Evolutionary conservation across 2,329 filamentous ascomycete species (phyloP).

Genomic region (Microsporum audouinii): DNA sequence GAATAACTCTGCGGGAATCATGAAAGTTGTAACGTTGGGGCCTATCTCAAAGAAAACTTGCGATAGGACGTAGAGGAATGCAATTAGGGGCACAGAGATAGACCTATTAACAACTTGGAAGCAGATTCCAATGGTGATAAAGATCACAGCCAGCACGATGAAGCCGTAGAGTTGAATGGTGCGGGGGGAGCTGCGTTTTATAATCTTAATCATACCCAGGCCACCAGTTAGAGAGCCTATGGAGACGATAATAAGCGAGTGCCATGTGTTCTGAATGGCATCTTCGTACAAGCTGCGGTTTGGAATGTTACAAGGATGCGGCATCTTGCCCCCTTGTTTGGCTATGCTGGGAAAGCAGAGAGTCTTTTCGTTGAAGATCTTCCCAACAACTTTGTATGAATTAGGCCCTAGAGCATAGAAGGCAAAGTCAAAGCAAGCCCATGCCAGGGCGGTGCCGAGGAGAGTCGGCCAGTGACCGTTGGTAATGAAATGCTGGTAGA

Average conservation of each 20-base stretch:
- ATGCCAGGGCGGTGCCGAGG: conserved; percentile 13
- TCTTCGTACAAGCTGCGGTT: conserved; percentile 10
- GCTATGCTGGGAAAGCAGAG: not conserved
- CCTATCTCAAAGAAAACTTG: conserved; percentile 1
- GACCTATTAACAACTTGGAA: not conserved
- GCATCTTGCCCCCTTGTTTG: not conserved
- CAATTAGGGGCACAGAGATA: conserved; percentile 1
- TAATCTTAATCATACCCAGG: conserved; percentile 13
- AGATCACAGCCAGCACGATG: not conserved
- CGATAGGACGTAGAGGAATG: conserved; percentile 3
- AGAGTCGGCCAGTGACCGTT: conserved; percentile 14
- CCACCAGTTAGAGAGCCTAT: conserved; percentile 13
- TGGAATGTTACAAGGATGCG: not conserved
- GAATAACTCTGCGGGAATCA: conserved; percentile 46
- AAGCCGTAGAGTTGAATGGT: conserved; percentile 8
- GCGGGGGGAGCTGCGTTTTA: conserved; percentile 11
- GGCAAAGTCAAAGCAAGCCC: conserved; percentile 16
- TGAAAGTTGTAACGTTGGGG: not conserved
- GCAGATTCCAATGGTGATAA: conserved; percentile 3
- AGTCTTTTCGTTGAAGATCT: conserved; percentile 12
- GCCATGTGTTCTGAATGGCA: conserved; percentile 11
- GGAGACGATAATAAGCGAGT: conserved; percentile 15
- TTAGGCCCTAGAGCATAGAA: conserved; percentile 15
- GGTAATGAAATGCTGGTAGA: conserved; percentile 13
- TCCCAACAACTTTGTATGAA: conserved; percentile 12